phyloP scores from a whole-genome alignment of 495 filamentous ascomycete genomes.

The Talaromyces adpressus region DNA sequence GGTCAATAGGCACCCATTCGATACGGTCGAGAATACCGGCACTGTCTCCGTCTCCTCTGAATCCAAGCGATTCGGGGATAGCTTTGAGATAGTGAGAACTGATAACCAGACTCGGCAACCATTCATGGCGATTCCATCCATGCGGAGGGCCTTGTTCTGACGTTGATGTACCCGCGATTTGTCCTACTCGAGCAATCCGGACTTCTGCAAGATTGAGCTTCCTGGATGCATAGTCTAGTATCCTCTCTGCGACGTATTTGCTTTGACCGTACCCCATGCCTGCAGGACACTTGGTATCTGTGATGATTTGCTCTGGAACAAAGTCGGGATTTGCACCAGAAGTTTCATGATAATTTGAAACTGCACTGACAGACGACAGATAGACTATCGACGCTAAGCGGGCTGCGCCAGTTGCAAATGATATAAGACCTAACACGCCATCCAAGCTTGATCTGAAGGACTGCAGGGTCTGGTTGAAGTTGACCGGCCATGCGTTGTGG shows the following conservation, averaged over 20 bases:
- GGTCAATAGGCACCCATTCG: slow-evolving; percentile 47
- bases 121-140: slow-evolving; percentile 48
- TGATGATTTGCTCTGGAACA: slow-evolving; percentile 12
- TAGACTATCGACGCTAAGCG: slow-evolving; percentile 16
- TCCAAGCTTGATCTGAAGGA: slow-evolving; percentile 23
- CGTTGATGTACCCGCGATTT: slow-evolving; percentile 16
- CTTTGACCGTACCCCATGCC: slow-evolving; percentile 17
- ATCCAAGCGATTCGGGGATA: slow-evolving; percentile 33
- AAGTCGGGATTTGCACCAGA: background rate
- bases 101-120: slow-evolving; percentile 36
- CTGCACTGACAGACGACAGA: slow-evolving; percentile 7
- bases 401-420: slow-evolving; percentile 9
- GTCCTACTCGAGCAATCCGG: slow-evolving; percentile 14
- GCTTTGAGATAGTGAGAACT: slow-evolving; percentile 33
- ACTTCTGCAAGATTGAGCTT: slow-evolving; percentile 6
- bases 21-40: slow-evolving; percentile 21
- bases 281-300: slow-evolving; percentile 12
- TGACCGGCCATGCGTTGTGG: slow-evolving; percentile 30
- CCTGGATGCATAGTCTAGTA: slow-evolving; percentile 11
- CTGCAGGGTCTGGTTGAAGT: slow-evolving; percentile 23
- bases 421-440: slow-evolving; percentile 18
- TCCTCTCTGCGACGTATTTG: slow-evolving; percentile 17
- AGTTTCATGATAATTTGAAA: slow-evolving; percentile 11
- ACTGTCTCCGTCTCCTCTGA: slow-evolving; percentile 8
- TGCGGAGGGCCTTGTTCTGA: slow-evolving; percentile 18